Base-by-base conservation (phyloP, 768 basidiomycete genomes). In the Roridomyces roridus region DNA sequence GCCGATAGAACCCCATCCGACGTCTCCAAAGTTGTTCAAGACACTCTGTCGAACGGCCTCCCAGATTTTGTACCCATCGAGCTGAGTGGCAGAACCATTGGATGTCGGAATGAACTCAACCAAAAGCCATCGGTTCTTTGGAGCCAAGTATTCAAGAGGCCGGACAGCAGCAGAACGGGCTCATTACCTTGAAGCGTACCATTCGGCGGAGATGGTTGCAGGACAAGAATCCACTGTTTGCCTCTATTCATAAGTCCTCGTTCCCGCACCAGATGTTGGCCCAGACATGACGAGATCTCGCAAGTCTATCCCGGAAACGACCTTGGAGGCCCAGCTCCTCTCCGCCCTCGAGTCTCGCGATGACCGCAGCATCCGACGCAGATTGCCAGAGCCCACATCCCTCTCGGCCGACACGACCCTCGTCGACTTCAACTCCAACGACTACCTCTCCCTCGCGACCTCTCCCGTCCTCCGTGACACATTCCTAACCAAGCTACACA, bases 391-490 rank as follows among this genome's bases (percentile, higher is more conserved):
- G 53, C 80, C 81, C 0, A 70, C 71, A 39, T 71, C 80, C 18
- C 69, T 80, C 29, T 70, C 74, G 6, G 70, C 75, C 6, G 63
- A 71, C 18, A 45, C 71, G 14, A 59, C 67, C 51, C 60, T 78
- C 21, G 73, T 81, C 49, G 91, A 94, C 67, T 93, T 94, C 70
- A 89, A 82, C n/a, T 91, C 93, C 3, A 97, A 96, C 71, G 94
- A 97, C 72, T 97, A 96, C 72, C 88, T 97, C 49, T 94, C 93
- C 0, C 80, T 97, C 23, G 77, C 94, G 2, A 70, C 76, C 18
- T 91, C 87, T 3, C 64, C 78, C 1, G 58, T 63, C 18, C 79
- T 95, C 12, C 87, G 88, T 25, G 49, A 69, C 0, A 75, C 72
- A 9, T 89, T 94, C 66, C 79, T 96, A 29, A 28, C 64, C 3